These are phyloP conservation scores for Epichloe sp. DNA, from an alignment of 2,329 filamentous ascomycete genomes.

Conservation along the genomic window DNA sequence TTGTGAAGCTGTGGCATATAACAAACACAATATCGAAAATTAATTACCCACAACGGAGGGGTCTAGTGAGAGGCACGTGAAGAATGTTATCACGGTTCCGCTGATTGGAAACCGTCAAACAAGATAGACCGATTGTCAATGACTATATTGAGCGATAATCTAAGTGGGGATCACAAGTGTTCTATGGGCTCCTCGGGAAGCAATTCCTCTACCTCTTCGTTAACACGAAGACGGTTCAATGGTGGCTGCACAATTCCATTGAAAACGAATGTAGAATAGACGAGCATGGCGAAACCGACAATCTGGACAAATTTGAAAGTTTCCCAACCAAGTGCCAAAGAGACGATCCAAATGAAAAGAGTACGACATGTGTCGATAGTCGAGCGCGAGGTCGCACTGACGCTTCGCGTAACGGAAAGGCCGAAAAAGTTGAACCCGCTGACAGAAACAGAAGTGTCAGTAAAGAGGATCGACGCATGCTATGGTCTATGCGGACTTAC, in stretches of 20 bases:
- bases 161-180: slow-evolving; percentile 30
- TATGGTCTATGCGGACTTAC: slow-evolving; percentile 30
- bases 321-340: slow-evolving; percentile 88
- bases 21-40: too few relatives aligned
- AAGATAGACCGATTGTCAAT: too few relatives aligned
- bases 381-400: slow-evolving; percentile 84
- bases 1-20: too few relatives aligned
- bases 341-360: slow-evolving; percentile 95
- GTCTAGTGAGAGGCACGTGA: too few relatives aligned
- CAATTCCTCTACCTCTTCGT: slow-evolving; percentile 46
- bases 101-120: not conserved
- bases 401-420: slow-evolving; percentile 75
- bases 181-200: slow-evolving; percentile 78
- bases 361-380: slow-evolving; percentile 97
- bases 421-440: slow-evolving; percentile 99
- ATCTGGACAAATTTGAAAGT: slow-evolving; percentile 97
- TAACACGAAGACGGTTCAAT: slow-evolving; percentile 49
- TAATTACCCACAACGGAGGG: too few relatives aligned
- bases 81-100: too few relatives aligned
- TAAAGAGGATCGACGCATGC: not conserved
- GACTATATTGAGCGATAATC: not conserved
- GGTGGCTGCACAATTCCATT: slow-evolving; percentile 87
- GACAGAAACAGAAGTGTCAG: slow-evolving; percentile 10
- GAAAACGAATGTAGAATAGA: slow-evolving; percentile 95
- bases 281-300: slow-evolving; percentile 71